Evolutionary conservation across 768 basidiomycete genomes (phyloP), one percentile per base, ranked within the genome.

Genomic region (Suillus placidus): DNA sequence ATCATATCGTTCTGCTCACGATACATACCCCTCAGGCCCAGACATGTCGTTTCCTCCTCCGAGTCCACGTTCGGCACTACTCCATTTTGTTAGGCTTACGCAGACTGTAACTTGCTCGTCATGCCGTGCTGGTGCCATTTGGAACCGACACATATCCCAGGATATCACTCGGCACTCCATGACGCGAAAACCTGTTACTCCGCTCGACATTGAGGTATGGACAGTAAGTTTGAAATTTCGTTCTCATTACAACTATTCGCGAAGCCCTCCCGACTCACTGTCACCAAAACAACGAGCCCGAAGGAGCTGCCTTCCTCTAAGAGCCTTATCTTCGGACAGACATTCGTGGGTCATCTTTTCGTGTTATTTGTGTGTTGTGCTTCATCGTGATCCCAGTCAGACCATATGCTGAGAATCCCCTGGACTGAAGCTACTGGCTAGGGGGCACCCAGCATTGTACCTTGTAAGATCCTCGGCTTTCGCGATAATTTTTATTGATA

Each of bases 401-500:
- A 95, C 76, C 93, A 95, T 75, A 95, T 95, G 93, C 77, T 95
- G 49, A 88, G 84, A 52, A 86, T 88, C 79, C 89, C 76, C n/a
- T 97, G 95, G 94, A 80, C 84, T 65, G 79, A 82, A 3, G 73
- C 80, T 23, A 81, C 82, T 45, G 96, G 96, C 18, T 98, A 95
- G 95, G 90, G 87, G 20, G 75, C 82, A 4, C 95, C 95, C 2
- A 81, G 87, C 71, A 97, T 97, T 67, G 82, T 84, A 70, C 93
- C 95, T 65, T 97, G 93, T 93, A 67, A 70, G 91, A 81, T 12
- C 38, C 43, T 10, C 61, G 38, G 6, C 23, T 49, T 40, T 61
- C 63, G 73, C 1, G 23, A 30, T 2, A 12, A 38, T 56, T n/a
- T 5, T 14, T 14, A 16, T 52, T 70, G 65, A 72, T 68, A 72